These are phyloP conservation scores for Agastache rugosa DNA, from an alignment of 257 asterid genomes.

Conservation along the genomic window DNA sequence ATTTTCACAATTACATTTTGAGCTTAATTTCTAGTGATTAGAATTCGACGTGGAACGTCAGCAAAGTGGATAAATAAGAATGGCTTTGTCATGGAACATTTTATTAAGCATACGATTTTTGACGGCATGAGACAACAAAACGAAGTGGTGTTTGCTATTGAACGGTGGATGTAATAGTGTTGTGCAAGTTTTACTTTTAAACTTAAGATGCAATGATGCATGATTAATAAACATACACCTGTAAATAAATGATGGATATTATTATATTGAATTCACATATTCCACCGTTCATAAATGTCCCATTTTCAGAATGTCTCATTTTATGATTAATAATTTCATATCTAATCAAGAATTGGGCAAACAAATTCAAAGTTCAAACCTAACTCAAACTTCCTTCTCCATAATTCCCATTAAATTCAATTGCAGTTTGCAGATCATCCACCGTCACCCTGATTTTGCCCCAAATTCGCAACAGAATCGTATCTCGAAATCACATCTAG, in stretches of 20 bases:
- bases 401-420: background rate
- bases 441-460: constrained; percentile 12
- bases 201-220: background rate
- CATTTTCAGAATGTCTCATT: background rate
- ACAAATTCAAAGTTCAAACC: background rate
- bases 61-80: too few relatives aligned
- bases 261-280: background rate
- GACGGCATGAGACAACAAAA: too few relatives aligned
- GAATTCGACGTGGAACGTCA: too few relatives aligned
- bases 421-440: background rate
- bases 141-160: too few relatives aligned
- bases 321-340: too few relatives aligned
- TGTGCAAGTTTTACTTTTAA: background rate
- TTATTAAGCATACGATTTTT: too few relatives aligned
- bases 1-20: too few relatives aligned
- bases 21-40: too few relatives aligned
- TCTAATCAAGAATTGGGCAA: background rate
- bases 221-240: background rate
- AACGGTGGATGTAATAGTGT: too few relatives aligned
- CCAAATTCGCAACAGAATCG: constrained; percentile 6
- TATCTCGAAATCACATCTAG: constrained; percentile 8
- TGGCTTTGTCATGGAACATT: too few relatives aligned
- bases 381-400: background rate
- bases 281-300: background rate
- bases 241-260: background rate